Percentiles rank a stretch among this genome's conserved stretches.
Conservation (phyloP, 768 basidiomycete genomes). For the Termitomyces sp. region DNA sequence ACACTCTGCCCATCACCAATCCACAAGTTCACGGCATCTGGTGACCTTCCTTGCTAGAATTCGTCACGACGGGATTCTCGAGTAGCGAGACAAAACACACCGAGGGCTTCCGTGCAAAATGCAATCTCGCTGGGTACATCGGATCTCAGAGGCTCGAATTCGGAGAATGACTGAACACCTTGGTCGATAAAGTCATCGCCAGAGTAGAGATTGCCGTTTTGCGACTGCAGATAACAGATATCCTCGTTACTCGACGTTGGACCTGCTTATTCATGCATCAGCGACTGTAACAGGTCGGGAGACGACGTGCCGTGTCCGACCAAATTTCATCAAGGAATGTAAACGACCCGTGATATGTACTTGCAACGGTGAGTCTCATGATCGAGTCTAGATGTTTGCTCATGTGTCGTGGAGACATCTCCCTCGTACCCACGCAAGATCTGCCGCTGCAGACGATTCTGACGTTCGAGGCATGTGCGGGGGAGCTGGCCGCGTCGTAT, state of each 20-base stretch:
- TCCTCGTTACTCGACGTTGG: slow-evolving; percentile 16
- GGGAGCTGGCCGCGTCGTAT: slow-evolving; percentile 55
- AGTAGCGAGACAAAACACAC: slow-evolving; percentile 31
- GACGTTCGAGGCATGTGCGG: slow-evolving; percentile 54
- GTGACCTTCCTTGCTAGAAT: slow-evolving; percentile 39
- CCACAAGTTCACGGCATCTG: slow-evolving; percentile 94
- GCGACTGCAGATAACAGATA: slow-evolving; percentile 79
- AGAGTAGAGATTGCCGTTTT: slow-evolving; percentile 84
- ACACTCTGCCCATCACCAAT: slow-evolving; percentile 73
- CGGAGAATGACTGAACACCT: slow-evolving; percentile 33
- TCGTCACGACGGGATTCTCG: background rate
- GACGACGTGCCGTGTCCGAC: slow-evolving; percentile 15
- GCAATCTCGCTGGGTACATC: slow-evolving; percentile 64
- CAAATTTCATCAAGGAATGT: slow-evolving; percentile 73
- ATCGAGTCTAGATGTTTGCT: background rate
- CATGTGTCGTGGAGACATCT: slow-evolving; percentile 45
- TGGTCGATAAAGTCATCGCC: slow-evolving; percentile 29
- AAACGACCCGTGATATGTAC: slow-evolving; percentile 89
- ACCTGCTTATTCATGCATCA: background rate
- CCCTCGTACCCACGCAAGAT: slow-evolving; percentile 62
- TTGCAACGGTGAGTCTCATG: slow-evolving; percentile 68
- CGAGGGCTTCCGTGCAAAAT: slow-evolving; percentile 77
- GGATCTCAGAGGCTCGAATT: slow-evolving; percentile 54
- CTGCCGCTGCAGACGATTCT: slow-evolving; percentile 76
- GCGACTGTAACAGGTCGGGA: background rate